These are phyloP conservation scores for Raffaelea arxii DNA, from an alignment of 2,329 filamentous ascomycete genomes.

Conservation along the genomic window DNA sequence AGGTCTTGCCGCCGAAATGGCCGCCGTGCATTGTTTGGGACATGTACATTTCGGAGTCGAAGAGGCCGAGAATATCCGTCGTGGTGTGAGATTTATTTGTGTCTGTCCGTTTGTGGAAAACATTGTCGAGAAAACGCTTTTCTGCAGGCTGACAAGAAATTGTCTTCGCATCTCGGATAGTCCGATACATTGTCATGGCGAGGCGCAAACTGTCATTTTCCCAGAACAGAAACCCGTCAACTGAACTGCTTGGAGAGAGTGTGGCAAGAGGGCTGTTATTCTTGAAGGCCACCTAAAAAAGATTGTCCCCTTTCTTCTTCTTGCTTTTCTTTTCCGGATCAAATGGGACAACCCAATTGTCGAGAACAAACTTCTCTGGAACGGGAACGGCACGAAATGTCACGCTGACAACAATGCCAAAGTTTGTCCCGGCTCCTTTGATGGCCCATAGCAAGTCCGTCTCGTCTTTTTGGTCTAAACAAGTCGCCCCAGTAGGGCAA, in stretches of 20 bases:
- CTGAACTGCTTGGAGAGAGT: conserved; percentile 34
- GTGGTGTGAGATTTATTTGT: no score
- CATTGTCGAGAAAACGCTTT: no score
- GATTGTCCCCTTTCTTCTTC: no score
- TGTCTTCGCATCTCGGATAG: conserved; percentile 11
- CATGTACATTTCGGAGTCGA: conserved; percentile 53
- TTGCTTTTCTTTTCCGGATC: conserved; percentile 20
- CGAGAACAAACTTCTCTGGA: conserved; percentile 25
- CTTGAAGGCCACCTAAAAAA: conserved; percentile 20
- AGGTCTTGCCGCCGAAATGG: conserved; percentile 48
- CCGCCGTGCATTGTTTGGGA: conserved; percentile 46
- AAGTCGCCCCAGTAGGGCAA: conserved; percentile 28
- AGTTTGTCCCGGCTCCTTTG: background rate
- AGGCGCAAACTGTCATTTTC: conserved; percentile 34
- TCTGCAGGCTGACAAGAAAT: no score
- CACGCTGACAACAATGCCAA: conserved; percentile 20
- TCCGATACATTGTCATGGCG: conserved; percentile 40
- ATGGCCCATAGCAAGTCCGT: conserved; percentile 19
- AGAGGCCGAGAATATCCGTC: conserved; percentile 40
- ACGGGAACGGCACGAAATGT: conserved; percentile 17
- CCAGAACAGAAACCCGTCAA: conserved; percentile 47
- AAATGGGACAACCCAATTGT: conserved; percentile 31
- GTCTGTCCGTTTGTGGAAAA: no score
- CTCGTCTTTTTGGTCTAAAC: conserved; percentile 19
- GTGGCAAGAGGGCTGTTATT: conserved; percentile 25